Evolutionary conservation across 495 filamentous ascomycete species (phyloP).

Genomic region (Penicillium herquei): DNA sequence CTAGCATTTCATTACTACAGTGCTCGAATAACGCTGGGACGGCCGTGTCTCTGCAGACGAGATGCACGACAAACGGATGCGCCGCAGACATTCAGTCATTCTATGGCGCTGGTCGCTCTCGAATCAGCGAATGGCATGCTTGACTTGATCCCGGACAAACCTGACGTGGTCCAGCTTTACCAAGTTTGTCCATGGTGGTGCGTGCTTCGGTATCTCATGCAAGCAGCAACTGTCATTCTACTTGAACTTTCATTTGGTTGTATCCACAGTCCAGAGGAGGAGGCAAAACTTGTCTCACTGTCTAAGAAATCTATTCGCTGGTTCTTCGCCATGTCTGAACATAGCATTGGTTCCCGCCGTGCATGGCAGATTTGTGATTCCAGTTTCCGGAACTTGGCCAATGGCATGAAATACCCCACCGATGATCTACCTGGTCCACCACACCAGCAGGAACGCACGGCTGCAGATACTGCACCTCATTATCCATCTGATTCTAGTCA

Average conservation of each 20-base stretch:
- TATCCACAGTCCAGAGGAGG: conserved; percentile 52
- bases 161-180: conserved; percentile 48
- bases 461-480: not conserved
- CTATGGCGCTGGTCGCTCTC: conserved; percentile 52
- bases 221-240: conserved; percentile 58
- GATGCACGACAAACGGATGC: conserved; percentile 40
- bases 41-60: conserved; percentile 60
- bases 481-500: not conserved
- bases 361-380: conserved; percentile 46
- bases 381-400: conserved; percentile 20
- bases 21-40: conserved; percentile 54
- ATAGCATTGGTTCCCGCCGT: conserved; percentile 51
- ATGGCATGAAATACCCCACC: conserved; percentile 36
- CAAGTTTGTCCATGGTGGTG: conserved; percentile 62
- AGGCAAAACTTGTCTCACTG: conserved; percentile 42
- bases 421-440: conserved; percentile 32
- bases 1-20: conserved; percentile 59
- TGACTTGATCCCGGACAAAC: conserved; percentile 48
- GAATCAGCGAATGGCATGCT: conserved; percentile 54
- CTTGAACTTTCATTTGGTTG: conserved; percentile 59
- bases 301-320: conserved; percentile 57
- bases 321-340: conserved; percentile 52
- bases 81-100: conserved; percentile 49
- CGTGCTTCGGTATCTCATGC: conserved; percentile 62
- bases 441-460: conserved; percentile 9